These are phyloP conservation scores for Taphrina pruni DNA, from an alignment of 1,139 yeast genomes.

Conservation along the genomic window DNA sequence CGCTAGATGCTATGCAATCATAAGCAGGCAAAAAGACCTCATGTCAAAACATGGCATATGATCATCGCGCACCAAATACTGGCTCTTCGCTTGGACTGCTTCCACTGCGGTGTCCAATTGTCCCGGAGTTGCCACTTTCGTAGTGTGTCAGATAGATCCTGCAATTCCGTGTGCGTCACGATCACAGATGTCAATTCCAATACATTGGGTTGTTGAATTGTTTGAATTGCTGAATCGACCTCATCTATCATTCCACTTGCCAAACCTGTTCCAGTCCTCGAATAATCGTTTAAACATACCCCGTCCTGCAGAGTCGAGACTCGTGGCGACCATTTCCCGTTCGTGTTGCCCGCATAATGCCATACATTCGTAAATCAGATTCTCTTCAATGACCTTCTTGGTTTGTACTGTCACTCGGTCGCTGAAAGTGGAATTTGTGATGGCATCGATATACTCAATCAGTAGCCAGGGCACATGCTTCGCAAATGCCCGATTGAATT, in stretches of 20 bases:
- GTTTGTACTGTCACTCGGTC: slow-evolving; percentile 50
- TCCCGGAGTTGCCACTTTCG: no score
- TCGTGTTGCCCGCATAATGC: slow-evolving; percentile 74
- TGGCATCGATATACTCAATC: slow-evolving; percentile 21
- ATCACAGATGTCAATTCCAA: neutral
- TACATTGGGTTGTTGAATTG: neutral
- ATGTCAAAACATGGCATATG: no score
- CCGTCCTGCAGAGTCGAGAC: slow-evolving; percentile 75
- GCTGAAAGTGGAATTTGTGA: neutral
- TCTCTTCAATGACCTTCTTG: slow-evolving; percentile 61
- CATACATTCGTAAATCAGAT: slow-evolving; percentile 64
- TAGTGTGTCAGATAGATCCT: no score
- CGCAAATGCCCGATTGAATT: slow-evolving; percentile 33
- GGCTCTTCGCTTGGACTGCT: no score
- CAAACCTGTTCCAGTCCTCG: slow-evolving; percentile 73
- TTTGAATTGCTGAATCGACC: neutral
- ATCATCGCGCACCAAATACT: no score
- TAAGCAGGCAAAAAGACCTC: no score
- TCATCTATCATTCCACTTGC: slow-evolving; percentile 78
- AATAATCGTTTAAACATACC: slow-evolving; percentile 70
- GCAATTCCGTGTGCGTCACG: no score
- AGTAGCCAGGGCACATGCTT: slow-evolving; percentile 40
- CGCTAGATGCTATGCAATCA: no score
- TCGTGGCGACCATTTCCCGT: slow-evolving; percentile 65
- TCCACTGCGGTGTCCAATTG: no score